Base-by-base conservation (phyloP, 805 yeast species). In the Monosporozyma servazzii region DNA sequence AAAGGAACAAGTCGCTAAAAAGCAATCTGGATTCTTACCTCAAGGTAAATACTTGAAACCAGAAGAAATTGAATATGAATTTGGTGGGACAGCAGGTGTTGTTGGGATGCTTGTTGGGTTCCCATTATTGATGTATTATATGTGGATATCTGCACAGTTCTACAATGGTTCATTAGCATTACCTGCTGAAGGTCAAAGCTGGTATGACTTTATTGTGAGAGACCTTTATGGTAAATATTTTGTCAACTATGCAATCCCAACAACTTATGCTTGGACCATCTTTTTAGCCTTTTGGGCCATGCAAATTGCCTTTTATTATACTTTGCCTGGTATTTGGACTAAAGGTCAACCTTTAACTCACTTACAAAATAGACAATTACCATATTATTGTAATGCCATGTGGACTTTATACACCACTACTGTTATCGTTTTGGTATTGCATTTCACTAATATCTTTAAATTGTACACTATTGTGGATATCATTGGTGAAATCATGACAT, bases 81-180 rank as follows among this genome's bases (percentile, higher is more conserved):
- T 91, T 64, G 99, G 99, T 48, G 98, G 98, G 0, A 84, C 95
- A 25, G 69, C 75, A 6, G 99, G 99, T 52, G 96, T 88, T 47
- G 52, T 83, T 20, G 91, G 90, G 6, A 91, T 93, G 98, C 80
- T 91, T 82, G 65, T 80, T 45, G 95, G 96, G 3, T 93, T 93
- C 72, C 99, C 99, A 7, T 64, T 84, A 46, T 75, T 93, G 63
- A 93, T 93, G 99, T 88, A 84, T 76, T 93, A 93, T 71, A 85
- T 93, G 93, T 91, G 96, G 95, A 82, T 91, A 50, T 78, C 88
- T 61, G 91, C 93, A 48, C 78, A 79, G 55, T 89, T 84, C 67
- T 88, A 88, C 69, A 73, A 73, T 56, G 96, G 96, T 1, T 63
- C 72, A 47, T 75, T 87, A 29, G 88, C 96, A 23, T 70, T 75